Base-by-base conservation (phyloP, 345 rosid species). In the Noccaea caerulescens region DNA sequence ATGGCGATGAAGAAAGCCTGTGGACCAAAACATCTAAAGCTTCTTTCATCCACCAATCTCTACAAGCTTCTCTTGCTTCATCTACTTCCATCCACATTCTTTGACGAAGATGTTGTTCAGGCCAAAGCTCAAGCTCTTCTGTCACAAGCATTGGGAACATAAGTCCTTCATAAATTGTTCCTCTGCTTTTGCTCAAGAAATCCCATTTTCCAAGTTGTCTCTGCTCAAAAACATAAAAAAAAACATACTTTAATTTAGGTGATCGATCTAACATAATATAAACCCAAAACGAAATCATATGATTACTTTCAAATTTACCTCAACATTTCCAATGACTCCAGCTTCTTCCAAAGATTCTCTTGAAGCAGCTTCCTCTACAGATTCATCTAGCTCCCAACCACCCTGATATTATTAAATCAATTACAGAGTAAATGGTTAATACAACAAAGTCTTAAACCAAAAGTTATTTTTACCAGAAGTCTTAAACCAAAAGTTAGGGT, bases 11-110 rank as follows among this genome's bases (percentile, higher is more conserved):
- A 27, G 73, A 60, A 39, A 82, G 77, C 54, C 96, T 60, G 39
- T 77, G 66, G 10, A 85, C 89, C 42, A 92, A 59, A 52, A 73
- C 80, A 80, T 87, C 91, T 41, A 92, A 57, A 6, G 98, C 98
- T 79, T 92, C 98, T 58, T 86, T 89, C 98, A 92, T 89, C 98
- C 98, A 92, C 93, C 84, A 82, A 79, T 92, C 92, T 50, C 89
- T 84, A 63, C 96, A 91, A 8, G 68, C 88, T 71, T 89, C 88
- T 71, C 93, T 87, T 6, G 96, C 97, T 77, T 88, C 91, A 3
- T 64, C 80, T 33, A 81, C 84, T 46, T 68, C 63, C 91, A 88
- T 78, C 98, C 98, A 92, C 5, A 81, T 68, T 77, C 98, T 84
- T 69, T 76, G 88, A 5, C 96, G 72, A 56, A 82, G 72, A 50